These are phyloP conservation scores for Epichloe baconii DNA, from an alignment of 2,329 filamentous ascomycete species.

Conservation along the genomic window DNA sequence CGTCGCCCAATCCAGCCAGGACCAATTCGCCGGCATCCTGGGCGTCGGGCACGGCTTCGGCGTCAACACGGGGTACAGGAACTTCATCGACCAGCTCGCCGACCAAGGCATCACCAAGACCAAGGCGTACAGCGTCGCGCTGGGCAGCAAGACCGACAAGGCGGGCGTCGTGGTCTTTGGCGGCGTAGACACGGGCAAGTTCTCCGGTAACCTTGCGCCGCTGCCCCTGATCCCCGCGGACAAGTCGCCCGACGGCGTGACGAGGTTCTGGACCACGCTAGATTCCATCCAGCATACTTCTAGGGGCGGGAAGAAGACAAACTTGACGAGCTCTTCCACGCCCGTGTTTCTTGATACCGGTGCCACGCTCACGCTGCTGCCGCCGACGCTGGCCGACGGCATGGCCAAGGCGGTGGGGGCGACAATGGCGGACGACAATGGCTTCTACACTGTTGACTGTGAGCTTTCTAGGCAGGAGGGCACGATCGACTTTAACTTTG, in stretches of 20 bases:
- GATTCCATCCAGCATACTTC: slow-evolving; percentile 28
- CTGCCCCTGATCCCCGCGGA: slow-evolving; percentile 47
- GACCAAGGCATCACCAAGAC: slow-evolving; percentile 41
- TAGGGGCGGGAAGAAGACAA: slow-evolving; percentile 14
- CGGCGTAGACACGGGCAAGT: slow-evolving; percentile 53
- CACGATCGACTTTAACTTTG: slow-evolving; percentile 36
- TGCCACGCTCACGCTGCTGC: slow-evolving; percentile 54
- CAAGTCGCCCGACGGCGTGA: slow-evolving; percentile 40
- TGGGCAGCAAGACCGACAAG: slow-evolving; percentile 46
- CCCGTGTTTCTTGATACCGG: slow-evolving; percentile 60
- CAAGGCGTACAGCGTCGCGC: slow-evolving; percentile 51
- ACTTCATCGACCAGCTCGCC: slow-evolving; percentile 37
- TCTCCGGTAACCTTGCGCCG: slow-evolving; percentile 41
- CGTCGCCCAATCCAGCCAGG: slow-evolving; percentile 38
- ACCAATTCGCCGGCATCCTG: slow-evolving; percentile 48
- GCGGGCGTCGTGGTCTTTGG: slow-evolving; percentile 56
- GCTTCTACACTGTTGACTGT: slow-evolving; percentile 36
- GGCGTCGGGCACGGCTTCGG: slow-evolving; percentile 57
- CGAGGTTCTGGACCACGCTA: slow-evolving; percentile 40
- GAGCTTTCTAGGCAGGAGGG: slow-evolving; percentile 25
- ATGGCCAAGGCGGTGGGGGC: slow-evolving; percentile 38
- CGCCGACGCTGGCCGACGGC: slow-evolving; percentile 36
- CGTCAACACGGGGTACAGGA: slow-evolving; percentile 33
- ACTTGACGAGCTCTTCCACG: slow-evolving; percentile 25
- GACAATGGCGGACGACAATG: slow-evolving; percentile 21